Percentiles rank a stretch among this genome's conserved stretches.
Evolutionary conservation across 129 eudicot genomes (phyloP).

Genomic region (Solidago caesia): DNA sequence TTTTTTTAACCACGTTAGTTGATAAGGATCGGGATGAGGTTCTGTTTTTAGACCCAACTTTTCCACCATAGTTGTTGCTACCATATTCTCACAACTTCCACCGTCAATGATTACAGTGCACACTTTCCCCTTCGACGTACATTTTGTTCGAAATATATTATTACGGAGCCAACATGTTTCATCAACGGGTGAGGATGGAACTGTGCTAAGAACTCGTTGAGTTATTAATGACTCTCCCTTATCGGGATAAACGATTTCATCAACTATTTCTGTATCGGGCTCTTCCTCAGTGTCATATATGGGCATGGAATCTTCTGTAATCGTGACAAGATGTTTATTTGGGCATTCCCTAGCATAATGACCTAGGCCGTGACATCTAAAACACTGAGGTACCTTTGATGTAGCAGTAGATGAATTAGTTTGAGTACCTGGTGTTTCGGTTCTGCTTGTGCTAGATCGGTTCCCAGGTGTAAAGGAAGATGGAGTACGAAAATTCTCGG

Average conservation of each 20-base stretch:
- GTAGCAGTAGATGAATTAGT: background rate
- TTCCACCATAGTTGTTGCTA: too few relatives aligned
- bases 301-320: background rate
- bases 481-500: background rate
- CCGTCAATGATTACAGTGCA: constrained; percentile 13
- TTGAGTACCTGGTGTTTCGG: background rate
- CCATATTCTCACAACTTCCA: constrained; percentile 10
- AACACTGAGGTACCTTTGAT: background rate
- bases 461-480: background rate
- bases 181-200: background rate
- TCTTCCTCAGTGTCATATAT: background rate
- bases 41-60: background rate
- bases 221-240: background rate
- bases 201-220: background rate
- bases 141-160: background rate
- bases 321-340: background rate
- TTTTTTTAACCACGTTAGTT: background rate
- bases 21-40: constrained; percentile 9
- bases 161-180: background rate
- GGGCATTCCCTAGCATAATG: constrained; percentile 3
- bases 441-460: background rate
- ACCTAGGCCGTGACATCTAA: constrained; percentile 1
- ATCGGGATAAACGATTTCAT: background rate
- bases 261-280: background rate
- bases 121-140: background rate